These are phyloP conservation scores for Echium plantagineum DNA, from an alignment of 257 asterid genomes.

Conservation along the genomic window DNA sequence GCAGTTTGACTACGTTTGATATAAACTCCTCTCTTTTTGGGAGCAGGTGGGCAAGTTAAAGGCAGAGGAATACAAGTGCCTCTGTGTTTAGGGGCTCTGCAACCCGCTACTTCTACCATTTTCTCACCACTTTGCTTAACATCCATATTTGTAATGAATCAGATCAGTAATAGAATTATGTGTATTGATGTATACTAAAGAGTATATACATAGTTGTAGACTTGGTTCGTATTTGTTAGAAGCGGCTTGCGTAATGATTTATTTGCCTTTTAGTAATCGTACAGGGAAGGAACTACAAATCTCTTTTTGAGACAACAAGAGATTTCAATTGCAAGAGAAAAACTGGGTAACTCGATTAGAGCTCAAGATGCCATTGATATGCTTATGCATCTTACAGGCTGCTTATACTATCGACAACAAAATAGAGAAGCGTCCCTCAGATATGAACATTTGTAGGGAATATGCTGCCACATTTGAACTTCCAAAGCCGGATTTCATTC, in stretches of 20 bases:
- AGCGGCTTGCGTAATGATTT: not conserved
- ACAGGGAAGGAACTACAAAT: not conserved
- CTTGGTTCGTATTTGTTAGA: not conserved
- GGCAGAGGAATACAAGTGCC: conserved; percentile 12
- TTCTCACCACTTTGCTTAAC: not conserved
- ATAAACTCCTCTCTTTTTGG: conserved; percentile 13
- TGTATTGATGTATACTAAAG: not conserved
- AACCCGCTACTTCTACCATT: conserved; percentile 14
- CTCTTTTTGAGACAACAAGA: too few relatives aligned
- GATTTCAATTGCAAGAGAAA: too few relatives aligned
- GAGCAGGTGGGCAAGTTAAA: conserved; percentile 18
- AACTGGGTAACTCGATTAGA: too few relatives aligned
- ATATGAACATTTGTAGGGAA: too few relatives aligned
- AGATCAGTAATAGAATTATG: too few relatives aligned
- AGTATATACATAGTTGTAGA: not conserved
- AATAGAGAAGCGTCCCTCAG: too few relatives aligned
- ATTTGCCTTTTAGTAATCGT: not conserved
- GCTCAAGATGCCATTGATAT: too few relatives aligned
- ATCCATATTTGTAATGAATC: not conserved
- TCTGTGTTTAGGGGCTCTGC: conserved; percentile 18
- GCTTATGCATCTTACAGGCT: too few relatives aligned
- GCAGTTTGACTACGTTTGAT: conserved; percentile 2
- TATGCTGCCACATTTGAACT: too few relatives aligned
- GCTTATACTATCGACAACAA: too few relatives aligned
- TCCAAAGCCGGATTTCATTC: too few relatives aligned